phyloP scores from a whole-genome alignment of 1,284 basidiomycete genomes.

The Meripilus lineatus region DNA sequence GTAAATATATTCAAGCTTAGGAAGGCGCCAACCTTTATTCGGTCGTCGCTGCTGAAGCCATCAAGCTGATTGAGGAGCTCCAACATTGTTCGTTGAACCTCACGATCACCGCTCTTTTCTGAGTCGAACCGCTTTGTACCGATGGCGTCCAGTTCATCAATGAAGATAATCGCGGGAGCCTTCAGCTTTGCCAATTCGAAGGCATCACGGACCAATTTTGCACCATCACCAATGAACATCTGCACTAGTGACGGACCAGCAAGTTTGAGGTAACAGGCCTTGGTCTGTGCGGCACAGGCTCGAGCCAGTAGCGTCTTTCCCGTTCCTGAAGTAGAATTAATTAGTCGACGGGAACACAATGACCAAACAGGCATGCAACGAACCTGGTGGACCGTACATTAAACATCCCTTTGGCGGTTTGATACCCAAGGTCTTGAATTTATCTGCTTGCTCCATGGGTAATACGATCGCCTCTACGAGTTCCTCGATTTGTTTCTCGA shows the following conservation, averaged over 20 bases:
- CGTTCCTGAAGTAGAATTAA: slow-evolving; percentile 42
- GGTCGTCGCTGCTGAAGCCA: slow-evolving; percentile 82
- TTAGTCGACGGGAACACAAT: not conserved
- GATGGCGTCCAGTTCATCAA: slow-evolving; percentile 78
- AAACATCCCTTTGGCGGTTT: slow-evolving; percentile 74
- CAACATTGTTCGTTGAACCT: slow-evolving; percentile 80
- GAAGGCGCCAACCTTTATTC: slow-evolving; percentile 79
- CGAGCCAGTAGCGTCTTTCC: slow-evolving; percentile 77
- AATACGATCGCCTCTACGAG: slow-evolving; percentile 77
- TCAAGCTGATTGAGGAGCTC: slow-evolving; percentile 79
- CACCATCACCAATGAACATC: slow-evolving; percentile 84
- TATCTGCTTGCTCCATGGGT: slow-evolving; percentile 79
- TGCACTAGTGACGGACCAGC: slow-evolving; percentile 76
- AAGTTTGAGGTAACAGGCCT: slow-evolving; percentile 77
- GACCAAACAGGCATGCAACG: slow-evolving; percentile 14
- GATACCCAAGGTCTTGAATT: slow-evolving; percentile 81
- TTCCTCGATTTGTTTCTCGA: slow-evolving; percentile 83
- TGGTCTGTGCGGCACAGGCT: slow-evolving; percentile 79
- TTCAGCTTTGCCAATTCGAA: slow-evolving; percentile 79
- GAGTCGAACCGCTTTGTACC: slow-evolving; percentile 81
- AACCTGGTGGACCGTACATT: slow-evolving; percentile 79
- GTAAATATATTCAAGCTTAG: too few relatives aligned
- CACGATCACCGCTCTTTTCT: slow-evolving; percentile 74
- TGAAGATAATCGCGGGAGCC: slow-evolving; percentile 78
- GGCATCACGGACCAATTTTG: slow-evolving; percentile 74